Evolutionary conservation across 1,139 yeast genomes (phyloP), one percentile per base, ranked within the genome.

Genomic region (Wickerhamomyces sp.): DNA sequence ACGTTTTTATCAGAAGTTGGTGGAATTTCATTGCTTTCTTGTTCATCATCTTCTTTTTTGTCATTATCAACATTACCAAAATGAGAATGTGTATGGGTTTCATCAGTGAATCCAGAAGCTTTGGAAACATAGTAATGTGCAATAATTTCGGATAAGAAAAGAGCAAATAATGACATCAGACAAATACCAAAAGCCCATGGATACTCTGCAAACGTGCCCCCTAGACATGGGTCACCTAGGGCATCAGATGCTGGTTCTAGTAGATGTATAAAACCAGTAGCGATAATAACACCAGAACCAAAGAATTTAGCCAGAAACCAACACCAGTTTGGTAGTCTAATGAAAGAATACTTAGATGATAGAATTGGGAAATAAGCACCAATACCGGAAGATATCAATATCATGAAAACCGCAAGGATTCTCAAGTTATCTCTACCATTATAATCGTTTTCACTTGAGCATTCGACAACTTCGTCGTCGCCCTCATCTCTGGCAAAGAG

Each of bases 201-300:
- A 55, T 79, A 81, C 14, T 60, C 71, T 2, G 60, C 64, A 65
- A 80, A 76, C 2, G 70, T 68, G 24, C 72, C 76, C 24, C 80
- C 78, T 28, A 81, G 68, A 60, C 87, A 80, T 7, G 64, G 67
- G 38, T 66, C 53, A 1, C 73, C 61, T 40, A 81, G 65, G 3
- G 70, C 65, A 28, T 78, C 82, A 44, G 72, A 66, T 5, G 95
- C 94, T 0, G 95, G 95, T 51, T 80, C 80, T 52, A 88, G 67
- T 46, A 88, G 67, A 62, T 87, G 96, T 42, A 87, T 81, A 51
- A 86, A 81, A 0, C 94, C 87, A 2, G 96, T 87, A 1, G 95
- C 90, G 7, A 87, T 70, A 55, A 88, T 87, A 33, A 88, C 96
- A 35, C 96, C 96, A 2, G 95, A 81, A 43, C 96, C 96, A 59